Evolutionary conservation across 164 flowering plant genomes (phyloP).

Genomic region (Aristolochia californica): DNA sequence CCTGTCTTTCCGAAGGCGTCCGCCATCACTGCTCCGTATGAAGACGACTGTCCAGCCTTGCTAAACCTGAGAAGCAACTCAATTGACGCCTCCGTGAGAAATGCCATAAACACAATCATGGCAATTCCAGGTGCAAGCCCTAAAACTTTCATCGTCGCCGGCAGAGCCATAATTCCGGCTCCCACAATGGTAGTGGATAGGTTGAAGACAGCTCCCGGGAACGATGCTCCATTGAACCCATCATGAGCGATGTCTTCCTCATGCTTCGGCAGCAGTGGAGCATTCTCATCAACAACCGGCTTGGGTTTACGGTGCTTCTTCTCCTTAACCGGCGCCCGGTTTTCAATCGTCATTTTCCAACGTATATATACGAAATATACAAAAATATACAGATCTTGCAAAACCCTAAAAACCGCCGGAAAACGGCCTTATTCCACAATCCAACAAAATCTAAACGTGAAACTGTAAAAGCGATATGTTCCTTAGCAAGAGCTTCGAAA

Average conservation of each 20-base stretch:
- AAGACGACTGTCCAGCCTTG: constrained; percentile 47
- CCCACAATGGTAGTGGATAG: constrained; percentile 83
- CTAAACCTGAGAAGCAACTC: constrained; percentile 71
- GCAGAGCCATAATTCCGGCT: constrained; percentile 96
- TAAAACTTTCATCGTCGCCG: constrained; percentile 82
- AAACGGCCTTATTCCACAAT: too few species aligned
- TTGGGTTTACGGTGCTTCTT: constrained; percentile 30
- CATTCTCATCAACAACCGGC: constrained; percentile 41
- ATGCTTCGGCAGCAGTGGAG: constrained; percentile 66
- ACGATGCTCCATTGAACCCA: constrained; percentile 88
- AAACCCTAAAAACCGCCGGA: too few species aligned
- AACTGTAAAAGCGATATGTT: too few species aligned
- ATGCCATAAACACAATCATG: constrained; percentile 65
- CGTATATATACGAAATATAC: background rate
- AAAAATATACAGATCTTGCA: too few species aligned
- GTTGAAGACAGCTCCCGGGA: constrained; percentile 78
- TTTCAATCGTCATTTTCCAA: constrained; percentile 41
- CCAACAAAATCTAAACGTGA: too few species aligned
- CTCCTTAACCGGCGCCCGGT: constrained; percentile 30
- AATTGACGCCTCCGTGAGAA: constrained; percentile 60
- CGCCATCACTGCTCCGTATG: constrained; percentile 89
- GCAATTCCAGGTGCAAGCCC: constrained; percentile 64
- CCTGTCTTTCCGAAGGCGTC: constrained; percentile 80
- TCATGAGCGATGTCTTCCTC: constrained; percentile 45
- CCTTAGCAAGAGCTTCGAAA: too few species aligned